These are phyloP conservation scores for Pyricularia pennisetigena DNA, from an alignment of 2,329 filamentous ascomycete species.

Conservation along the genomic window DNA sequence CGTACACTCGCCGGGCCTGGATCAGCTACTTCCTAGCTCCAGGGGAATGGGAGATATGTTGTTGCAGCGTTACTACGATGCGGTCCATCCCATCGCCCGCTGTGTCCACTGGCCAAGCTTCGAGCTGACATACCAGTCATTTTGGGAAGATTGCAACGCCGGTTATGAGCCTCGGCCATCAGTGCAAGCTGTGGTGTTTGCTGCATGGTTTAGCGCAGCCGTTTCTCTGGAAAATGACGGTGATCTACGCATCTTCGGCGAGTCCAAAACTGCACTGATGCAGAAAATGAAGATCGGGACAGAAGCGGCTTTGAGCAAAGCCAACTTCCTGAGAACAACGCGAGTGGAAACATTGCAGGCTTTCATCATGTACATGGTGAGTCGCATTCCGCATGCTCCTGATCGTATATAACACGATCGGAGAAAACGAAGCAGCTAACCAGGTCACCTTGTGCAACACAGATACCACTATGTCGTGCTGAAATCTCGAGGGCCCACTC, in stretches of 20 bases:
- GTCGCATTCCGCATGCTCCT: conserved; percentile 15
- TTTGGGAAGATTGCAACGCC: conserved; percentile 52
- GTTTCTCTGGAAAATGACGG: conserved; percentile 52
- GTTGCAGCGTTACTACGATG: conserved; percentile 55
- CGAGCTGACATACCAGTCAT: conserved; percentile 50
- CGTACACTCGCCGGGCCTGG: conserved; percentile 36
- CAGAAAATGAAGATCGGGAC: conserved; percentile 55
- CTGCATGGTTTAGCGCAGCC: conserved; percentile 58
- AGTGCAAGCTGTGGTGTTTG: conserved; percentile 59
- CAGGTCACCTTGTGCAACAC: conserved; percentile 6
- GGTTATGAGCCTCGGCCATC: conserved; percentile 54
- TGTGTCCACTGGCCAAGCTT: conserved; percentile 59
- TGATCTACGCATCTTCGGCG: conserved; percentile 39
- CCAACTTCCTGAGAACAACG: conserved; percentile 60
- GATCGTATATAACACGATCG: not conserved
- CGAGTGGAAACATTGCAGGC: conserved; percentile 68
- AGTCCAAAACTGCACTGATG: conserved; percentile 46
- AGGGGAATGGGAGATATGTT: conserved; percentile 49
- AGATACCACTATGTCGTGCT: conserved; percentile 62
- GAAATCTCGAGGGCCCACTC: conserved; percentile 68
- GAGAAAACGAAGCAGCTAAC: conserved; percentile 6
- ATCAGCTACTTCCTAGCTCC: conserved; percentile 48
- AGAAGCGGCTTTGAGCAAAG: conserved; percentile 57
- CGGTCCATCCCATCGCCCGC: conserved; percentile 60
- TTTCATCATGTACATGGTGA: conserved; percentile 66